Evolutionary conservation across 441 rosid genomes (phyloP), one percentile per base, ranked within the genome.

Genomic region (Bocquillonia castaneifolia): DNA sequence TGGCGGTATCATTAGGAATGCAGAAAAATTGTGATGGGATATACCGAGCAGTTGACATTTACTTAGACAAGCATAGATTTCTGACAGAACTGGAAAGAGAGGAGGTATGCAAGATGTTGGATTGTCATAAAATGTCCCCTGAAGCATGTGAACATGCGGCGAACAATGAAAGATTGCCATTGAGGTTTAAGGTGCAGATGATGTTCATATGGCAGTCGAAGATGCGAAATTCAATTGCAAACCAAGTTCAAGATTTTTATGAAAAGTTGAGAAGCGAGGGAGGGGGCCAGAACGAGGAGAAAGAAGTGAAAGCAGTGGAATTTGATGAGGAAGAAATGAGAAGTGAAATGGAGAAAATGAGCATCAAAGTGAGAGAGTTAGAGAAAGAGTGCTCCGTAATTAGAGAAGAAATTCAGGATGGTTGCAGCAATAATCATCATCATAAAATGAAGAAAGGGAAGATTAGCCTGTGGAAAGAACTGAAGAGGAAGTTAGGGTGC

Each of bases 401-500:
- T 82, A 86, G 56, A 77, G 76, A 78, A 66, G 87, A 80, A 71
- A 83, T 91, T 0, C 77, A 76, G 28, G 73, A 69, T 32, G 79
- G 72, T 8, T 65, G 74, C 69, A 69, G 50, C 47, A 76, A 65
- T 66, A 59, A 70, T 15, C 59, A 70, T 66, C 62, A 70, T 15
- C 59, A 70, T 14, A 73, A 67, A 58, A 45, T 36, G 56, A 80
- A 74, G 52, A 81, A 71, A 53, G 77, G 68, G 63, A 91, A 84
- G 77, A 51, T 34, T 56, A 83, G 84, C 69, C 68, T 86, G 76
- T 93, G 97, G 98, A 78, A 66, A 64, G 91, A 84, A 64, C 77
- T 93, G 81, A 93, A 90, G 83, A 93, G 97, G 72, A 93, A 88
- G 70, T 77, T 91, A 17, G 91, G 97, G 40, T 93, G 98, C 84